Base-by-base conservation (phyloP, 148 eudicot genomes). In the Nyssa sinensis region DNA sequence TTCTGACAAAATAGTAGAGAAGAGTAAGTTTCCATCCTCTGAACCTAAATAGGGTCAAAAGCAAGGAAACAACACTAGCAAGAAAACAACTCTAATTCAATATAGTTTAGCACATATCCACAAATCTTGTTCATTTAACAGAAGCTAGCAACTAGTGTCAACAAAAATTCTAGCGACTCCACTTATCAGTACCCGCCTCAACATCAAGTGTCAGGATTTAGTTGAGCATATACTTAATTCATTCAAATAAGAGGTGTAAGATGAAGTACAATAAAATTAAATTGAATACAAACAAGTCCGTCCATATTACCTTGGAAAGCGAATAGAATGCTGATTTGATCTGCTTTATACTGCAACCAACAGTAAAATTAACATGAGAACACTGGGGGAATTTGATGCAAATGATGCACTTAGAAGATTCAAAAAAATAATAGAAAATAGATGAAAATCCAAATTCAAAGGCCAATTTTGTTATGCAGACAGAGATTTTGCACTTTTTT, bases 321-420 rank as follows among this genome's bases (percentile, higher is more conserved):
- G 97, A 88, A 82, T 93, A 93, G 80, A 93, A 93, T 32, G 97
- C 85, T 21, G 97, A 93, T 66, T 93, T 93, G 74, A 90, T 93
- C 90, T 93, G 91, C 76, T 90, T 85, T 80, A 93, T 85, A 86
- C 97, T 93, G 95, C 72, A 67, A 82, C 41, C 69, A 81, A 71
- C 37, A 44, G 63, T 35, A 61, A 69, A 72, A 34, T 28, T 62
- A 55, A 27, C 14, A 6, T 62, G 27, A 62, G 14, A 55, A 55
- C 6, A 10, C 47, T 41, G 11, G 47, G 12, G 47, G 17, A 44
- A 44, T 44, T n/a, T n/a, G n/a, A n/a, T n/a, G n/a, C n/a, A n/a
- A n/a, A n/a, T n/a, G n/a, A n/a, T 37, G 9, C 44, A 37, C 44
- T 37, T 37, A 37, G 9, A 37, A n/a, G n/a, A 37, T 37, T 37